Percentiles rank a stretch among this genome's conserved stretches.
phyloP scores from a whole-genome alignment of 78 protist species.

The Acrasis kona region DNA sequence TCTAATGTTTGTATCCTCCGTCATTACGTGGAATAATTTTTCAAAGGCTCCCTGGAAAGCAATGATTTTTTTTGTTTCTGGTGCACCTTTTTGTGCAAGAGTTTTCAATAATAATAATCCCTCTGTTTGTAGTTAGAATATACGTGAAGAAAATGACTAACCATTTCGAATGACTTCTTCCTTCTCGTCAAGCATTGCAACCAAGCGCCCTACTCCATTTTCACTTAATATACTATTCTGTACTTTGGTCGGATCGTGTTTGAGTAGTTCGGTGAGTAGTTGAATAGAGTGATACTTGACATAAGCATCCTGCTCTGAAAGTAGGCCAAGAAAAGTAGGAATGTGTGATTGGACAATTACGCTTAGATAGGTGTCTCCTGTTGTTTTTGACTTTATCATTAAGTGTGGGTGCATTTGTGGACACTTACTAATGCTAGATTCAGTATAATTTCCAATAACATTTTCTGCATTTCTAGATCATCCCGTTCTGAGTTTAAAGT shows the following conservation, averaged over 20 bases:
- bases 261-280: constrained; percentile 17
- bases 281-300: constrained; percentile 25
- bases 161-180: constrained; percentile 34
- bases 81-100: constrained; percentile 11
- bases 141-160: not conserved
- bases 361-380: no score
- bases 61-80: constrained; percentile 23
- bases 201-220: constrained; percentile 32
- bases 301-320: constrained; percentile 8
- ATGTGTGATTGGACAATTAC: no score
- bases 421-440: no score
- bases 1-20: constrained; percentile 20
- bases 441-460: no score
- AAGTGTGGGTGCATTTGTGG: no score
- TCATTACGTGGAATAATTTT: constrained; percentile 1
- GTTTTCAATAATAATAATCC: constrained; percentile 22
- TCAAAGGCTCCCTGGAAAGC: constrained; percentile 46
- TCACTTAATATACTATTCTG: constrained; percentile 20
- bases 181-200: constrained; percentile 21
- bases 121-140: not conserved
- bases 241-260: not conserved
- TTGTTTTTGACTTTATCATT: no score
- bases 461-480: no score
- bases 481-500: no score
- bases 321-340: not conserved